Base-by-base conservation (phyloP, 345 rosid genomes). In the Populus deltoides region DNA sequence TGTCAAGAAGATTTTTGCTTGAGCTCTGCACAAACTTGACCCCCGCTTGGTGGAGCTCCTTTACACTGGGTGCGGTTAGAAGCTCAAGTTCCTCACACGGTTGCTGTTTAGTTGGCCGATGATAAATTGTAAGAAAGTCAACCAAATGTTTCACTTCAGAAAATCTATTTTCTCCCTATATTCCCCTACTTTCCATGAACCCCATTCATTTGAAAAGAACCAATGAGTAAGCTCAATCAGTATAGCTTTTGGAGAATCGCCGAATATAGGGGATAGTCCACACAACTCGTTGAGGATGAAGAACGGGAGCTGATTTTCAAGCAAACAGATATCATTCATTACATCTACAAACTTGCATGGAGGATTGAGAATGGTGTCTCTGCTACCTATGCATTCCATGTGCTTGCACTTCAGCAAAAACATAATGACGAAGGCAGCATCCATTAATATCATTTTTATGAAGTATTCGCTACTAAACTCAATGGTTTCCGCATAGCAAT, bases 1-100 rank as follows among this genome's bases (percentile, higher is more conserved):
- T 70, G 18, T 83, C 78, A 5, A 73, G 38, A 0, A 77, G 0
- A 17, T 17, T 66, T 7, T 27, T 11, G 27, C n/a, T 51, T 18
- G 39, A 38, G 0, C 39, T 33, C 8, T 9, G 0, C 61, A 45
- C 47, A 8, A 79, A 70, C 51, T 33, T 77, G 25, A 74, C 77
- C 22, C 83, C 78, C 15, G 57, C 81, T 10, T 47, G 63, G 17
- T 25, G 47, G 7, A 83, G 77, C 67, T 80, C 6, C 4, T 10
- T 11, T 45, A 12, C 4, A 45, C 49, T 45, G 15, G 51, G 51
- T 45, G 3, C 15, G 16, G 3, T 3, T 12, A 45, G 17, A 12
- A 3, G 3, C 3, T 45, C 15, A 12, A 45, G 51, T 45, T 10
- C 4, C 51, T 3, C 33, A 31, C 0, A 0, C 33, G 0, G 27